Conservation (phyloP, 1,284 basidiomycete genomes). For the Neonothopanus nambi region DNA sequence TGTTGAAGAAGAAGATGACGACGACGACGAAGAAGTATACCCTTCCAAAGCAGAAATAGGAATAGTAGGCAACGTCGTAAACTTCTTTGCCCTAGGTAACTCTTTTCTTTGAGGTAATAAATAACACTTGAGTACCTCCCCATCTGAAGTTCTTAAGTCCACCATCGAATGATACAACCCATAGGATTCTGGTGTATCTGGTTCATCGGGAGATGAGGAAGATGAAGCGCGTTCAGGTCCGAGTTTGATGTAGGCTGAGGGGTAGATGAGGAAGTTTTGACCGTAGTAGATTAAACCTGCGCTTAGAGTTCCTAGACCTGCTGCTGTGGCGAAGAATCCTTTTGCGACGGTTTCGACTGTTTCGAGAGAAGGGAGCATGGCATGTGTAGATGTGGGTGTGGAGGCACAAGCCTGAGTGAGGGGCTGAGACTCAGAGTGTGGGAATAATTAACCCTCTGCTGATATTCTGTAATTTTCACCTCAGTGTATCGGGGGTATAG, state of each 20-base stretch:
- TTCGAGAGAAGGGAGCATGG: too few species aligned
- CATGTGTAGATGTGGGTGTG: too few species aligned
- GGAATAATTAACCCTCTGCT: too few species aligned
- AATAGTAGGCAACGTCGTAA: not conserved
- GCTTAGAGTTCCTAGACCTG: conserved; percentile 24
- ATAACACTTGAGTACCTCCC: conserved; percentile 40
- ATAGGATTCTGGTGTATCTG: conserved; percentile 4
- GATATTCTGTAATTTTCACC: too few species aligned
- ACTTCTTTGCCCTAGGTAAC: conserved; percentile 22
- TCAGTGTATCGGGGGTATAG: too few species aligned
- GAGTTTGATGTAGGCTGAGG: conserved; percentile 55
- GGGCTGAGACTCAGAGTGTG: too few species aligned
- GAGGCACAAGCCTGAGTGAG: too few species aligned
- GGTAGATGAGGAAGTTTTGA: conserved; percentile 88
- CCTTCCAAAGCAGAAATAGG: conserved; percentile 9
- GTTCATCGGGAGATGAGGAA: conserved; percentile 7
- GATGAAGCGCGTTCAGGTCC: conserved; percentile 2
- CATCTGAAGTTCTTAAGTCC: conserved; percentile 34
- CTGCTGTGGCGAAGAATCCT: conserved; percentile 10
- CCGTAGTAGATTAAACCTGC: conserved; percentile 81
- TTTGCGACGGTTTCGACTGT: conserved; percentile 9
- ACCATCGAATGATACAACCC: conserved; percentile 7
- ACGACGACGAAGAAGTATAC: too few species aligned
- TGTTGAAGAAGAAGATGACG: not conserved
- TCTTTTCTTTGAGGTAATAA: conserved; percentile 41